These are phyloP conservation scores for Ustilago nuda DNA, from an alignment of 1,284 basidiomycete species.

Conservation along the genomic window DNA sequence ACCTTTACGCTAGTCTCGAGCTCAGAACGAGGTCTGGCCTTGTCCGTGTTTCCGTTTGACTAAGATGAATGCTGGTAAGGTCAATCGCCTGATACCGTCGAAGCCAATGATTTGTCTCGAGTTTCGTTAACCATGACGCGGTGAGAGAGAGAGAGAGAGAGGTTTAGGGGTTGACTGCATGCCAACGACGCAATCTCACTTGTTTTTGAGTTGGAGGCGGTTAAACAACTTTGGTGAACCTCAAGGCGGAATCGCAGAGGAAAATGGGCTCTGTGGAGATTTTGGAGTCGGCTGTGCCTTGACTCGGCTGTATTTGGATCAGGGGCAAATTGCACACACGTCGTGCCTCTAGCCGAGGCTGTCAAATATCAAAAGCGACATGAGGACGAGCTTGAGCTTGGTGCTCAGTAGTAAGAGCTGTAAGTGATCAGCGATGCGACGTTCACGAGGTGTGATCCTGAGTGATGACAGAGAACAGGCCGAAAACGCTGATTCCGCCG, in stretches of 20 bases:
- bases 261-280: neutral
- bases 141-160: neutral
- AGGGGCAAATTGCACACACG: slow-evolving; percentile 9
- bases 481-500: too few relatives aligned
- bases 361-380: slow-evolving; percentile 7
- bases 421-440: neutral
- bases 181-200: slow-evolving; percentile 10
- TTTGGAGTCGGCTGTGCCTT: neutral
- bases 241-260: neutral
- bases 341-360: slow-evolving; percentile 15
- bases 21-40: too few relatives aligned
- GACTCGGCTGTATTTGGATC: slow-evolving; percentile 1
- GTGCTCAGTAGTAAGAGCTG: neutral
- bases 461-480: too few relatives aligned
- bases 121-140: neutral
- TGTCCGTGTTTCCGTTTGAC: neutral
- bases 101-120: neutral
- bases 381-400: neutral
- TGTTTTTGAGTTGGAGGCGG: neutral
- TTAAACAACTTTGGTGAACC: neutral
- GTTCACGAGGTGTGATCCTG: neutral
- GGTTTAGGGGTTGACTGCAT: slow-evolving; percentile 23
- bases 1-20: too few relatives aligned
- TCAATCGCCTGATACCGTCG: neutral
- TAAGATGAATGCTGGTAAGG: neutral